Percentiles rank a stretch among this genome's conserved stretches.
phyloP scores from a whole-genome alignment of 2,329 filamentous ascomycete species.

The Apiospora kogelbergensis region DNA sequence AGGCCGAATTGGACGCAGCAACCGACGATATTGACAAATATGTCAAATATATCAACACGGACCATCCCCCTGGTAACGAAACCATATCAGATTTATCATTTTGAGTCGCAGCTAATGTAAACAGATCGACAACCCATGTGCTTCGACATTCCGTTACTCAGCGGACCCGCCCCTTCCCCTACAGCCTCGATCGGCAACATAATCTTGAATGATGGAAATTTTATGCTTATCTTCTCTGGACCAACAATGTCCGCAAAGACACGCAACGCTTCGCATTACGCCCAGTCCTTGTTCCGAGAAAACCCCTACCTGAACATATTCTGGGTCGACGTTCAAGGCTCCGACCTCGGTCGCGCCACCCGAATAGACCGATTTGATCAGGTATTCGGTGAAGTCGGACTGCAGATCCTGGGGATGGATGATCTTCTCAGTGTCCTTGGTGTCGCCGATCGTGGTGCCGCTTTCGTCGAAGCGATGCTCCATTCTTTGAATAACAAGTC shows the following conservation, averaged over 20 bases:
- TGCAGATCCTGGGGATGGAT: background rate
- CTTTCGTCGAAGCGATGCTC: background rate
- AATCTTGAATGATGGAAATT: background rate
- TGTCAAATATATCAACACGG: too few relatives aligned
- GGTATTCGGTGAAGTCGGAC: background rate
- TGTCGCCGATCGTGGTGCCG: background rate
- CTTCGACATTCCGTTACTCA: background rate
- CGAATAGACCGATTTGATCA: background rate
- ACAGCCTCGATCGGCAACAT: background rate
- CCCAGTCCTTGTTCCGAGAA: background rate
- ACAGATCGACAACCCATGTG: background rate
- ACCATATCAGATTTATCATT: too few relatives aligned
- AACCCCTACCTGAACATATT: background rate
- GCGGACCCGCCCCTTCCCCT: background rate
- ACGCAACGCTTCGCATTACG: background rate
- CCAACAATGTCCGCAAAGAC: background rate
- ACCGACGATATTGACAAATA: background rate
- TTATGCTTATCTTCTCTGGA: background rate
- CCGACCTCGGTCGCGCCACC: background rate
- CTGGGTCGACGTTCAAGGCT: background rate
- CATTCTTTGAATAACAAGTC: background rate
- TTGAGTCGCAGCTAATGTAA: too few relatives aligned
- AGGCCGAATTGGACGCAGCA: background rate
- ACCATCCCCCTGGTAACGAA: too few relatives aligned
- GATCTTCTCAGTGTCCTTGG: background rate